Conservation (phyloP, 163 green algal genomes). For the Chlamydomonas reinhardtii region DNA sequence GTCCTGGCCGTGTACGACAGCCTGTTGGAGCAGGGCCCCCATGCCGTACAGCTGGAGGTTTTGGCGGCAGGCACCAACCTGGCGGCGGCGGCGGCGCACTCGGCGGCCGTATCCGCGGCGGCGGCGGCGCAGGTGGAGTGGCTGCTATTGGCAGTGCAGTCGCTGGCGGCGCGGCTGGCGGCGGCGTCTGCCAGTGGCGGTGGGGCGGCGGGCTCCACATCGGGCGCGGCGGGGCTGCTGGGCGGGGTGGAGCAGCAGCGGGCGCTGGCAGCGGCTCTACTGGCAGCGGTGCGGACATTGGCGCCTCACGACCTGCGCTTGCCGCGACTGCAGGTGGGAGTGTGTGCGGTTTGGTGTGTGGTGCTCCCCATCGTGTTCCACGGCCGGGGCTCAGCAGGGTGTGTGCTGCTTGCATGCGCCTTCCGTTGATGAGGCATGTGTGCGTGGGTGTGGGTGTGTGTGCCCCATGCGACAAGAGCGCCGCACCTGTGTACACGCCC, state of each 20-base stretch:
- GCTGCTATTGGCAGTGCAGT: conserved; percentile 41
- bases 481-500: no score
- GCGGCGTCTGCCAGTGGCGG: not conserved
- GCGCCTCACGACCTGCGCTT: conserved; percentile 44
- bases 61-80: conserved; percentile 36
- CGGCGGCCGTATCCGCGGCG: conserved; percentile 45
- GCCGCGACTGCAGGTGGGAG: conserved; percentile 45
- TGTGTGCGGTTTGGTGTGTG: no score
- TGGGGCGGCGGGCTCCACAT: not conserved
- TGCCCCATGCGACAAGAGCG: no score
- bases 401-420: no score
- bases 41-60: conserved; percentile 43
- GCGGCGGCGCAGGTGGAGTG: conserved; percentile 52
- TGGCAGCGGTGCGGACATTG: conserved; percentile 14
- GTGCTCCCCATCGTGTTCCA: no score
- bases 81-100: conserved; percentile 42
- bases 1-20: conserved; percentile 58
- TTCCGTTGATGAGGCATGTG: no score
- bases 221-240: no score
- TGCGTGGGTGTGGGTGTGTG: no score
- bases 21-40: conserved; percentile 44
- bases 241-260: conserved; percentile 44
- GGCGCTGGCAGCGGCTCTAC: conserved; percentile 41
- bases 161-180: conserved; percentile 22
- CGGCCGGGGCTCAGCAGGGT: no score